A percentile compares a stretch with the other conserved stretches of the same genome.
Evolutionary conservation across 352 stramenopile species (phyloP).

Genomic region (Pythium sp.): DNA sequence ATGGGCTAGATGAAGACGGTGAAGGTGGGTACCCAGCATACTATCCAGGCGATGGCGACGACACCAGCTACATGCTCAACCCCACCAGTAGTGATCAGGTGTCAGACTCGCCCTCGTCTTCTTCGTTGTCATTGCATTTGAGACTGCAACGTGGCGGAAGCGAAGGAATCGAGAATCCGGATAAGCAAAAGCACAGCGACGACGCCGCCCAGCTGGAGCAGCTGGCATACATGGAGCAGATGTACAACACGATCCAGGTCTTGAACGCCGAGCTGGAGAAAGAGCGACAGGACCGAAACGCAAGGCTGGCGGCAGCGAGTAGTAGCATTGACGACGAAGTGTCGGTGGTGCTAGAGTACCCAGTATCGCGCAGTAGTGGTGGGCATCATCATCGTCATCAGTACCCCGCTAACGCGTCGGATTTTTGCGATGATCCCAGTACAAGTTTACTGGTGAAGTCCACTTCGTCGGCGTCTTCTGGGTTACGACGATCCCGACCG

Average conservation of each 20-base stretch:
- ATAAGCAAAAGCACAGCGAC: neutral
- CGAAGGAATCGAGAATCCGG: slow-evolving; percentile 15
- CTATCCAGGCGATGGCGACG: neutral
- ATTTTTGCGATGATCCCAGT: slow-evolving; percentile 4
- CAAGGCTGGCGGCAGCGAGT: slow-evolving; percentile 10
- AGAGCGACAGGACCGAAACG: slow-evolving; percentile 30
- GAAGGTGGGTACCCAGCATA: neutral
- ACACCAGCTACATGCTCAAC: slow-evolving; percentile 2
- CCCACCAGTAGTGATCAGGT: neutral
- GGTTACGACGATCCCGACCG: neutral
- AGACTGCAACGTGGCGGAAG: slow-evolving; percentile 4
- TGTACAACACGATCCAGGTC: slow-evolving; percentile 58
- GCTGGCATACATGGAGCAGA: slow-evolving; percentile 68
- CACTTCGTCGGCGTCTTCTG: neutral
- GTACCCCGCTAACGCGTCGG: neutral
- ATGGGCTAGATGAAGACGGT: neutral
- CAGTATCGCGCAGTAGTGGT: slow-evolving; percentile 14
- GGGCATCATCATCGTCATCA: neutral
- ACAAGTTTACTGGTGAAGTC: neutral
- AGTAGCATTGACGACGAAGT: slow-evolving; percentile 23
- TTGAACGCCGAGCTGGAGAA: slow-evolving; percentile 46
- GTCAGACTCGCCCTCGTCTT: neutral
- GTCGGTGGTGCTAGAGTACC: slow-evolving; percentile 22
- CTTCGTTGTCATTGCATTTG: neutral
- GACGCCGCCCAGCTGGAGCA: slow-evolving; percentile 35